phyloP scores from a whole-genome alignment of 345 rosid species.

The Rhodamnia rubescens region DNA sequence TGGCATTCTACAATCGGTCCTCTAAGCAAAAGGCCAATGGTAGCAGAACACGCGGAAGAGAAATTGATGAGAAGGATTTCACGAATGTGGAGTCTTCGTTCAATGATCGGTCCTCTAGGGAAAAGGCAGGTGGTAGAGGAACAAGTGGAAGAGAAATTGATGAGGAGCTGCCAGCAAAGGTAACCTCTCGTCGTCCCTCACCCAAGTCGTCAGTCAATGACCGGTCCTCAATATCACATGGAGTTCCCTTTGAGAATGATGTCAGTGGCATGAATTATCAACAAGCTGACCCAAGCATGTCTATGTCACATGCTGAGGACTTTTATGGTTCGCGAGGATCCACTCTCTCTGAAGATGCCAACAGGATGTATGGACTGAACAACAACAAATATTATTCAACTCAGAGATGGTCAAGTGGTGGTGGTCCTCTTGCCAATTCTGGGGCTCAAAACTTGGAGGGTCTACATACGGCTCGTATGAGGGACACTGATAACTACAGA shows the following conservation, averaged over 20 bases:
- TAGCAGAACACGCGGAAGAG: background rate
- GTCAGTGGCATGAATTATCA: background rate
- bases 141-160: background rate
- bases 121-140: background rate
- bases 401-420: slow-evolving; percentile 11
- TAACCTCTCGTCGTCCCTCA: background rate
- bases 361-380: slow-evolving; percentile 12
- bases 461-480: slow-evolving; percentile 2
- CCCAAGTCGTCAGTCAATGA: background rate
- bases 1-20: background rate
- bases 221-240: background rate
- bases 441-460: slow-evolving; percentile 8
- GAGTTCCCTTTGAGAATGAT: background rate
- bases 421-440: background rate
- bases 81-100: background rate
- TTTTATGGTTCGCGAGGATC: slow-evolving; percentile 14
- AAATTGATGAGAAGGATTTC: background rate
- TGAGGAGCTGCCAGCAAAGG: background rate
- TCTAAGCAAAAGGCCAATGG: background rate
- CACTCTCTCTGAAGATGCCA: slow-evolving; percentile 17
- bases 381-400: slow-evolving; percentile 3
- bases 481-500: slow-evolving; percentile 19
- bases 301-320: slow-evolving; percentile 9
- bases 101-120: background rate
- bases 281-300: background rate